Conservation (phyloP, 805 yeast genomes). For the Wickerhamiella spandovensis region DNA sequence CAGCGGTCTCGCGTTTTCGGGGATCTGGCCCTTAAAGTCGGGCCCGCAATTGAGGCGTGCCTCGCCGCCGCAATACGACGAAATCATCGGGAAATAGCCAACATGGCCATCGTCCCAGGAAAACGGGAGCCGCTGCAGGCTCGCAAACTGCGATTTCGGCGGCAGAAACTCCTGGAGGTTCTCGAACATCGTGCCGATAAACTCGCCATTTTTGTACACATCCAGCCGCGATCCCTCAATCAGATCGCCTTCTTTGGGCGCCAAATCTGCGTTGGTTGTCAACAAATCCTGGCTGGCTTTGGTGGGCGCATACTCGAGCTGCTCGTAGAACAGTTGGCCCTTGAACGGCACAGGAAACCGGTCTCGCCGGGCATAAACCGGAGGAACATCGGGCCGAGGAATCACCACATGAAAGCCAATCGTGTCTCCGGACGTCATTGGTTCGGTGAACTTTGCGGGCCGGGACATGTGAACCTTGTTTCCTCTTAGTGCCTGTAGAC, state of each 20-base stretch:
- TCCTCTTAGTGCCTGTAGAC: conserved; percentile 66
- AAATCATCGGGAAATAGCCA: conserved; percentile 86
- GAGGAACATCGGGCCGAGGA: conserved; percentile 32
- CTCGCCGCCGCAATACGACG: conserved; percentile 67
- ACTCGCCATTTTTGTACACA: conserved; percentile 67
- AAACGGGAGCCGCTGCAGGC: conserved; percentile 1
- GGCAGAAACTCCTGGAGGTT: conserved; percentile 67
- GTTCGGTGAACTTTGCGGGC: conserved; percentile 43
- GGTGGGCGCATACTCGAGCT: conserved; percentile 61
- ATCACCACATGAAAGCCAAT: conserved; percentile 64
- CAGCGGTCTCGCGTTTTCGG: conserved; percentile 34
- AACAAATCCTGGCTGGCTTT: conserved; percentile 60
- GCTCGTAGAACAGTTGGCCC: conserved; percentile 67
- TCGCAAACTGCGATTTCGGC: conserved; percentile 42
- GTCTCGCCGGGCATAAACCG: conserved; percentile 36
- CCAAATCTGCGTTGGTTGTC: conserved; percentile 21
- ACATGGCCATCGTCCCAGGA: conserved; percentile 60
- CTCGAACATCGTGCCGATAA: conserved; percentile 50
- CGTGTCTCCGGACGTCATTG: conserved; percentile 64
- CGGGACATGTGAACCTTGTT: conserved; percentile 65
- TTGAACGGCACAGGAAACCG: conserved; percentile 79
- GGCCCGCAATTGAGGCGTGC: conserved; percentile 63
- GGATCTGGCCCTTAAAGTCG: conserved; percentile 27
- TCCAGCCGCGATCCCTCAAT: conserved; percentile 41
- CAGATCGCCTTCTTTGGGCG: conserved; percentile 11